Conservation (phyloP, 2,329 filamentous ascomycete species). For the Talaromyces atroroseus region DNA sequence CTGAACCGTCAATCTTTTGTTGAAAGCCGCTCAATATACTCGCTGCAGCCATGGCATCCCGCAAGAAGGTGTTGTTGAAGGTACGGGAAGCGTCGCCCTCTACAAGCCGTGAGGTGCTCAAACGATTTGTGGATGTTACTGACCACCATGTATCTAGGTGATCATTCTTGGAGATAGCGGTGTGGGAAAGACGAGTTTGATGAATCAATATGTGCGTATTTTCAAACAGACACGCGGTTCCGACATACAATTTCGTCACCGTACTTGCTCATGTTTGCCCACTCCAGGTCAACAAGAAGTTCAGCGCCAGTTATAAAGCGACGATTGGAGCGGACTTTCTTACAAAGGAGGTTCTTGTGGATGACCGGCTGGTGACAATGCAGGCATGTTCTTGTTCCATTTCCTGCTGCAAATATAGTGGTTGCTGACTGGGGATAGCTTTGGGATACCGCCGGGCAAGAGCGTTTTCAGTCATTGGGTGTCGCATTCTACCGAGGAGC, state of each 20-base stretch:
- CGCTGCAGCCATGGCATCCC: slow-evolving; percentile 58
- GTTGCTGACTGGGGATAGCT: slow-evolving; percentile 52
- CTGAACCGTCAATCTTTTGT: not conserved
- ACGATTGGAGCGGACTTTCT: slow-evolving; percentile 98
- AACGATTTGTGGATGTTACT: not conserved
- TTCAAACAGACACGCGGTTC: not conserved
- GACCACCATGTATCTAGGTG: slow-evolving; percentile 54
- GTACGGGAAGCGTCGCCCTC: slow-evolving; percentile 43
- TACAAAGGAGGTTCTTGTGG: slow-evolving; percentile 94
- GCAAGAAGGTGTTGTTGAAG: slow-evolving; percentile 90
- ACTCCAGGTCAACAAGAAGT: slow-evolving; percentile 96
- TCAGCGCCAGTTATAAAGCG: slow-evolving; percentile 98
- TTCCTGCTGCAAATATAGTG: not conserved
- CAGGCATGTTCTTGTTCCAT: slow-evolving; percentile 57
- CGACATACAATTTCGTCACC: slow-evolving; percentile 15
- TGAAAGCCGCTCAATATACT: not conserved
- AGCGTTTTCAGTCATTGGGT: slow-evolving; percentile 93
- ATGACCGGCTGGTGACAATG: slow-evolving; percentile 97
- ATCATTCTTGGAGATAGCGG: slow-evolving; percentile 99
- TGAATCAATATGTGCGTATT: slow-evolving; percentile 98
- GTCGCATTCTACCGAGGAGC: slow-evolving; percentile 97
- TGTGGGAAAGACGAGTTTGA: slow-evolving; percentile 98
- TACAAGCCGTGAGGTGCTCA: slow-evolving; percentile 1
- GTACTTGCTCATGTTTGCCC: slow-evolving; percentile 7
- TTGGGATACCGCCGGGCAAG: slow-evolving; percentile 96